phyloP scores from a whole-genome alignment of 441 rosid genomes.

The Dalechampia spathulata region DNA sequence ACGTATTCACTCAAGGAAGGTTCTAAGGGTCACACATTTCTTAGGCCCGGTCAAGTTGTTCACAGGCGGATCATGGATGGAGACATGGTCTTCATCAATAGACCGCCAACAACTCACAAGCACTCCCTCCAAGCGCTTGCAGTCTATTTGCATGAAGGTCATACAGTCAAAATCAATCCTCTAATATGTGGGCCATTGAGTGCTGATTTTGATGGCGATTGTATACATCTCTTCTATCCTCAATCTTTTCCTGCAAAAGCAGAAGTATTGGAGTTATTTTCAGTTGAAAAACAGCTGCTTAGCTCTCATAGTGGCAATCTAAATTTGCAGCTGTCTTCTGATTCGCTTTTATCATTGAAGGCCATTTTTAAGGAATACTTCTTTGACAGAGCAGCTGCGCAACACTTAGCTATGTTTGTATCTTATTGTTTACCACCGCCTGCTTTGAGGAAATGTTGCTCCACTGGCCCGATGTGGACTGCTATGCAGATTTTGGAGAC shows the following conservation, averaged over 20 bases:
- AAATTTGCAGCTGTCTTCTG: slow-evolving; percentile 69
- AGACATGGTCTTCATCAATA: slow-evolving; percentile 78
- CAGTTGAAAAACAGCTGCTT: slow-evolving; percentile 83
- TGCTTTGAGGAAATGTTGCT: slow-evolving; percentile 41
- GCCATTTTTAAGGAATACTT: slow-evolving; percentile 47
- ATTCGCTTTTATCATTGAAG: slow-evolving; percentile 66
- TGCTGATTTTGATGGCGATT: slow-evolving; percentile 98
- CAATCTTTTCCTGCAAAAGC: slow-evolving; percentile 89
- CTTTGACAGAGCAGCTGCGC: slow-evolving; percentile 43
- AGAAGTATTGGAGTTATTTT: slow-evolving; percentile 84
- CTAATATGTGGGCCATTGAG: slow-evolving; percentile 83
- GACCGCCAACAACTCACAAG: slow-evolving; percentile 96
- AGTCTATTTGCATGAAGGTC: slow-evolving; percentile 87
- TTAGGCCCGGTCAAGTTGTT: slow-evolving; percentile 79
- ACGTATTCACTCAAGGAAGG: slow-evolving; percentile 86
- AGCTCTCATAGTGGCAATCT: slow-evolving; percentile 88
- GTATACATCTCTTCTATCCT: slow-evolving; percentile 85
- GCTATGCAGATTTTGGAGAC: slow-evolving; percentile 64
- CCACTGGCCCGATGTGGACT: slow-evolving; percentile 56
- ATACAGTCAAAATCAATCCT: slow-evolving; percentile 91
- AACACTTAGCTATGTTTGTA: slow-evolving; percentile 72
- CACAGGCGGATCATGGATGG: slow-evolving; percentile 93
- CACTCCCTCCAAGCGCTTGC: slow-evolving; percentile 92
- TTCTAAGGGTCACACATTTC: slow-evolving; percentile 78
- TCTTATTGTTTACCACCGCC: slow-evolving; percentile 58